phyloP scores from a whole-genome alignment of 192 early-diverging fungal species.

The Coemansia sp. region DNA sequence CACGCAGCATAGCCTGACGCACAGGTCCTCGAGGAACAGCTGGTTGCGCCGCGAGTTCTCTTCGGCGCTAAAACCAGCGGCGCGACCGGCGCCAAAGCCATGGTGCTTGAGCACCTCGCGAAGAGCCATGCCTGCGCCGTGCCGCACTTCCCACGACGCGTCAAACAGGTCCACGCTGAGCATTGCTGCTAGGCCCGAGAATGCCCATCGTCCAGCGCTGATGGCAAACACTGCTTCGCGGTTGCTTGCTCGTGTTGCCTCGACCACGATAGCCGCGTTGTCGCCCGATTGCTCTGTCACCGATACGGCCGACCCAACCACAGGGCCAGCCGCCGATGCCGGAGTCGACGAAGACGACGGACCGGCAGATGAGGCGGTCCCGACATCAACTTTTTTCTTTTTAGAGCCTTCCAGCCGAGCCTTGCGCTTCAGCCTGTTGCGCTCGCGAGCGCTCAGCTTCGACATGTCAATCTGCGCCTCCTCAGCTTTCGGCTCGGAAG shows the following conservation, averaged over 20 bases:
- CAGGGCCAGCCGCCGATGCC: background rate
- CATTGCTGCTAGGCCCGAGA: constrained; percentile 64
- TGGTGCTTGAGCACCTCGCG: constrained; percentile 84
- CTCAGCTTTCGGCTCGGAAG: constrained; percentile 8
- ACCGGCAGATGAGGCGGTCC: background rate
- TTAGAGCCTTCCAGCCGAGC: constrained; percentile 77
- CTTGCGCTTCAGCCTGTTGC: constrained; percentile 85
- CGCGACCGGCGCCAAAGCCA: constrained; percentile 76
- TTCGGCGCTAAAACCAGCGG: constrained; percentile 48
- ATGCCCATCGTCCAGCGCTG: constrained; percentile 65
- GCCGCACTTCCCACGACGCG: constrained; percentile 86
- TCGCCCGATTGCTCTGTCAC: constrained; percentile 53
- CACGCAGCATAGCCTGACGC: constrained; percentile 87
- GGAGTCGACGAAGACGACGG: background rate
- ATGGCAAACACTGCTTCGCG: constrained; percentile 52
- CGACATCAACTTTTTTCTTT: constrained; percentile 17
- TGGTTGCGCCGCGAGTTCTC: constrained; percentile 70
- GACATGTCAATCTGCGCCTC: constrained; percentile 57
- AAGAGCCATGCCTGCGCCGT: constrained; percentile 94
- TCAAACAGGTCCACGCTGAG: constrained; percentile 70
- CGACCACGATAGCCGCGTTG: constrained; percentile 61
- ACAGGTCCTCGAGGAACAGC: constrained; percentile 81
- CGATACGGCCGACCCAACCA: constrained; percentile 20
- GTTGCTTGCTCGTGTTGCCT: constrained; percentile 54
- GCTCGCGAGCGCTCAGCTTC: constrained; percentile 85